These are phyloP conservation scores for Neurospora crassa DNA, from an alignment of 2,329 filamentous ascomycete species.

Conservation along the genomic window DNA sequence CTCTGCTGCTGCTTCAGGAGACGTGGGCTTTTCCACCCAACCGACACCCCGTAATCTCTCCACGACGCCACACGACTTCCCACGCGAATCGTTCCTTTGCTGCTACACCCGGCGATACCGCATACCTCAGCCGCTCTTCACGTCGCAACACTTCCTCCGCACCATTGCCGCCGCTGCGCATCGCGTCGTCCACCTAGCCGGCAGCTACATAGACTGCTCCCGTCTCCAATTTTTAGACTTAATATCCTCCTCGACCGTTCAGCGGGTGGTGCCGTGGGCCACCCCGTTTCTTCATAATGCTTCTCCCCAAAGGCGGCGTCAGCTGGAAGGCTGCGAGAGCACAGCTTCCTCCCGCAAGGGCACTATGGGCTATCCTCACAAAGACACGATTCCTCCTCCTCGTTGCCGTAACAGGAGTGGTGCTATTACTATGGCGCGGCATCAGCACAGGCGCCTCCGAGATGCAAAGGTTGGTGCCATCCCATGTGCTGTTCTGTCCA, in stretches of 20 bases:
- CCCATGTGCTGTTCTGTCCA: neutral
- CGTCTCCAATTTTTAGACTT: neutral
- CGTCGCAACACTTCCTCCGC: neutral
- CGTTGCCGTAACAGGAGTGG: constrained; percentile 56
- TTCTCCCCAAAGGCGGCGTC: constrained; percentile 81
- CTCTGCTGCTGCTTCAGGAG: neutral
- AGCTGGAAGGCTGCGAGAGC: constrained; percentile 87
- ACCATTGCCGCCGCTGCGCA: neutral
- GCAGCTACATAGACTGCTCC: neutral
- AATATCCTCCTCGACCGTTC: constrained; percentile 4
- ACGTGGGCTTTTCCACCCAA: neutral
- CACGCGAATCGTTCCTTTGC: neutral
- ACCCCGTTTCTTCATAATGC: constrained; percentile 51
- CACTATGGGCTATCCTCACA: constrained; percentile 60
- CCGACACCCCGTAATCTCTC: neutral
- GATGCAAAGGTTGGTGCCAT: constrained; percentile 69
- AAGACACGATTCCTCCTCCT: constrained; percentile 70
- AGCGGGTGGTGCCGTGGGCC: constrained; percentile 32
- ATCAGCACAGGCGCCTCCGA: constrained; percentile 72
- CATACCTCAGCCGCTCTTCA: neutral
- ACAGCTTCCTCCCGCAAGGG: constrained; percentile 67
- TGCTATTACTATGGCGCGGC: constrained; percentile 82
- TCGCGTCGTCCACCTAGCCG: constrained; percentile 2
- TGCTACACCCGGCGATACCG: neutral
- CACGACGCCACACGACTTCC: neutral